These are phyloP conservation scores for Dryas integrifolia DNA, from an alignment of 331 rosid species.

Conservation along the genomic window DNA sequence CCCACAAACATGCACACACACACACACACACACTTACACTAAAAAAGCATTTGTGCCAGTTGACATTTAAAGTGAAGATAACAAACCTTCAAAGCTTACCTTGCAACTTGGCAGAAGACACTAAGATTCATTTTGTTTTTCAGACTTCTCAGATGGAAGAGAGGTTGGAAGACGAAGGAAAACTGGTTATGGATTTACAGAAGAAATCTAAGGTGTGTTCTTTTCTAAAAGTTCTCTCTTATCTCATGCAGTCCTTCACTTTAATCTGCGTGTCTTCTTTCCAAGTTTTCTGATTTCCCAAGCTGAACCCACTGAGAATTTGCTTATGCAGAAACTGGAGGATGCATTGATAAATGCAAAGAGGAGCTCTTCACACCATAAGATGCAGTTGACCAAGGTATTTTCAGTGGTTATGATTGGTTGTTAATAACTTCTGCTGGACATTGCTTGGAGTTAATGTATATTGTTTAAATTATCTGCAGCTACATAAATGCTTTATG, in stretches of 20 bases:
- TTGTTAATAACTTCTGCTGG: not conserved
- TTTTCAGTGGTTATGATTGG: slow-evolving; percentile 7
- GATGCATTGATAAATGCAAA: slow-evolving; percentile 74
- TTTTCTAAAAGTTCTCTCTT: slow-evolving; percentile 12
- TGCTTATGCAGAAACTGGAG: slow-evolving; percentile 68
- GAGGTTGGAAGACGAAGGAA: slow-evolving; percentile 44
- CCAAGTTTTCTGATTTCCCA: not conserved
- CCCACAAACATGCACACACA: not conserved
- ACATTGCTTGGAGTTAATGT: slow-evolving; percentile 4
- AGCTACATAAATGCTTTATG: slow-evolving; percentile 65
- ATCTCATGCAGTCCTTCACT: slow-evolving; percentile 9
- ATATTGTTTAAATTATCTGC: slow-evolving; percentile 28
- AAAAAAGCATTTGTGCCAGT: not conserved
- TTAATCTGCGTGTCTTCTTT: slow-evolving; percentile 6
- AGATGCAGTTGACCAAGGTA: slow-evolving; percentile 72
- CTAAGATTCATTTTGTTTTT: slow-evolving; percentile 29
- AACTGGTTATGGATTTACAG: slow-evolving; percentile 57
- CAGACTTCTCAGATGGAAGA: slow-evolving; percentile 64
- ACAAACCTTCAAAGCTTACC: not conserved
- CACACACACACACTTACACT: not conserved
- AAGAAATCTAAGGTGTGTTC: slow-evolving; percentile 60
- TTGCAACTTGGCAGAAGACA: slow-evolving; percentile 19
- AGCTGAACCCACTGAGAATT: slow-evolving; percentile 17
- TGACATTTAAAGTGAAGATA: not conserved
- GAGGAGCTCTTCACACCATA: slow-evolving; percentile 62